Evolutionary conservation across 73 alveolate species (phyloP), one percentile per base, ranked within the genome.

Genomic region (Symbiodinium pilosum): DNA sequence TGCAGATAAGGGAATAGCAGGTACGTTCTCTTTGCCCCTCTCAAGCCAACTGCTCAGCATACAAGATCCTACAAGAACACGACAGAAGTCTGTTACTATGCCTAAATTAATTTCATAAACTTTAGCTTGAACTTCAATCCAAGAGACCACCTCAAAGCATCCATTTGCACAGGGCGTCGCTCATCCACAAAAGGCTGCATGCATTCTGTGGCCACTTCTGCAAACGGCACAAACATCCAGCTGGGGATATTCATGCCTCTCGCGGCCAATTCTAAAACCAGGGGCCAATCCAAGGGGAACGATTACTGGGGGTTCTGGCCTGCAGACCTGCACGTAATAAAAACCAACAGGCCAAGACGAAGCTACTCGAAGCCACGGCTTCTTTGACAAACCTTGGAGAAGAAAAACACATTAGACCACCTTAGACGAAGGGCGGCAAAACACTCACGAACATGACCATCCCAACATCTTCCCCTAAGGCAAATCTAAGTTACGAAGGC

Each of bases 181-280:
- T 28, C 41, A 14, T 24, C 81, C 32, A 64, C 81, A 9, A 28
- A 64, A 2, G 47, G 89, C 97, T 91, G 26, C n/a, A 91, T 42
- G 88, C 83, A 28, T 40, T 41, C 32, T 81, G 5, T 21, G 11
- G 52, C 54, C 3, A 88, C 88, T 16, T 28, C 81, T 9, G 81
- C 89, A 18, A 91, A 43, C 18, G 97, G 97, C 1, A 36, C 39
- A 68, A 91, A 91, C 83, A 69, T 43, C 88, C 71, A 75, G 21
- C 88, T 85, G 32, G 97, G 97, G 39, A 91, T 43, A 56, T 43
- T 91, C 89, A 75, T 38, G n/a, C 44, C 81, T 64, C 81, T n/a
- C n/a, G n/a, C n/a, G n/a, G n/a, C n/a, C n/a, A n/a, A n/a, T n/a
- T n/a, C n/a, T n/a, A n/a, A n/a, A n/a, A n/a, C n/a, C n/a, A n/a